Conservation (phyloP, 1,284 basidiomycete genomes). For the Erythrobasidium hasegawianum region DNA sequence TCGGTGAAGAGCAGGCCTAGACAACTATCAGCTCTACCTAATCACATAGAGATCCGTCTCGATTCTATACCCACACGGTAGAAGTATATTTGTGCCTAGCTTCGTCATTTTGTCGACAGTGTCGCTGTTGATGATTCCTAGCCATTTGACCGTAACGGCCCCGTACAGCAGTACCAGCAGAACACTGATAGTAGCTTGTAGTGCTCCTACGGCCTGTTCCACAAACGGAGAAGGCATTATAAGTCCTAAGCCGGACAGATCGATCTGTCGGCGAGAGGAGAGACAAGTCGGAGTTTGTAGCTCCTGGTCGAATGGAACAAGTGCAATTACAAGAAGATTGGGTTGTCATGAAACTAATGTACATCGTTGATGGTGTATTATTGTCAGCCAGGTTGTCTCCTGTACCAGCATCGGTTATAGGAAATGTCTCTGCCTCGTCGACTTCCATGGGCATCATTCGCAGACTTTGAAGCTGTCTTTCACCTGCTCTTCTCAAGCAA, state of each 20-base stretch:
- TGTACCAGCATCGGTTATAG: too few species aligned
- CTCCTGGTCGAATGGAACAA: too few species aligned
- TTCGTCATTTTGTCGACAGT: slow-evolving; percentile 44
- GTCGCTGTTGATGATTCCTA: slow-evolving; percentile 42
- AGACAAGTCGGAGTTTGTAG: too few species aligned
- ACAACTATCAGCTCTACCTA: not conserved
- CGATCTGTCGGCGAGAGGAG: too few species aligned
- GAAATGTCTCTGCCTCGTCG: slow-evolving; percentile 58
- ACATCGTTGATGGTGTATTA: too few species aligned
- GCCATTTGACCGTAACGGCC: slow-evolving; percentile 40
- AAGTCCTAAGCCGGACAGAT: too few species aligned
- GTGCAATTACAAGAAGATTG: too few species aligned
- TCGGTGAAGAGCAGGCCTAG: slow-evolving; percentile 49
- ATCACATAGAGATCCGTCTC: too few species aligned
- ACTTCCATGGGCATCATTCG: slow-evolving; percentile 71
- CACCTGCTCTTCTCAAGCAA: slow-evolving; percentile 72
- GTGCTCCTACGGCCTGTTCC: not conserved
- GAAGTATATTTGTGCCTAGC: slow-evolving; percentile 47
- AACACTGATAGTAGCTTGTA: slow-evolving; percentile 46
- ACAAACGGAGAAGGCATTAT: not conserved
- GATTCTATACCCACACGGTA: slow-evolving; percentile 35
- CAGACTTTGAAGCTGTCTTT: slow-evolving; percentile 76
- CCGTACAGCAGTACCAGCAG: slow-evolving; percentile 48
- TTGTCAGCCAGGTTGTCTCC: too few species aligned
- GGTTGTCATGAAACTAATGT: too few species aligned